Percentiles rank a stretch among this genome's conserved stretches.
Conservation (phyloP, 78 protist species). For the Corallochytrium limacisporum region DNA sequence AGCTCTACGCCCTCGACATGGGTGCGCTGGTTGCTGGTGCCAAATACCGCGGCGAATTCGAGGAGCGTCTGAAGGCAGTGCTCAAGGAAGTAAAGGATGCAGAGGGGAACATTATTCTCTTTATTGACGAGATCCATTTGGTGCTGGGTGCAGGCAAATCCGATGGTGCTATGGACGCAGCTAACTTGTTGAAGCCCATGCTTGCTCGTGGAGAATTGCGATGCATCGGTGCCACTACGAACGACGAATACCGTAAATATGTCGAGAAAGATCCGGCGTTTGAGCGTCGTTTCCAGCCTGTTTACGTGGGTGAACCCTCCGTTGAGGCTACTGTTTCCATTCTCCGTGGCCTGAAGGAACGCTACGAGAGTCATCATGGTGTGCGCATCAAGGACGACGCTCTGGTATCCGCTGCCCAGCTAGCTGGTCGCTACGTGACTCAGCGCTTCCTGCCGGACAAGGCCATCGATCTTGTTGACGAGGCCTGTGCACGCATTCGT, state of each 20-base stretch:
- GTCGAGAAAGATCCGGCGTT: slow-evolving; percentile 97
- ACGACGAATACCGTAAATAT: slow-evolving; percentile 85
- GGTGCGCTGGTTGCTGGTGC: slow-evolving; percentile 96
- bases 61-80: slow-evolving; percentile 92
- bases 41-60: slow-evolving; percentile 95
- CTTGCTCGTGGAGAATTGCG: slow-evolving; percentile 95
- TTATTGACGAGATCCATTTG: slow-evolving; percentile 96
- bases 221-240: slow-evolving; percentile 98
- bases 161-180: slow-evolving; percentile 97
- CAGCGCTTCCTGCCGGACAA: slow-evolving; percentile 94
- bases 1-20: slow-evolving; percentile 82
- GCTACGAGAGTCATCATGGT: slow-evolving; percentile 85
- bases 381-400: slow-evolving; percentile 86
- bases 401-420: slow-evolving; percentile 82
- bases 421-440: slow-evolving; percentile 80
- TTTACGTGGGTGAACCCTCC: slow-evolving; percentile 82
- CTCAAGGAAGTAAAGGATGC: slow-evolving; percentile 79
- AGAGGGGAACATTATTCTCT: slow-evolving; percentile 77
- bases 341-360: slow-evolving; percentile 85
- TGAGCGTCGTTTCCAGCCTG: slow-evolving; percentile 91
- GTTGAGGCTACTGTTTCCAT: slow-evolving; percentile 87
- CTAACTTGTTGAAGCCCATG: slow-evolving; percentile 93
- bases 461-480: slow-evolving; percentile 97
- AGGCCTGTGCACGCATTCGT: slow-evolving; percentile 80
- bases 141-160: slow-evolving; percentile 95